Evolutionary conservation across 2,329 filamentous ascomycete genomes (phyloP), one percentile per base, ranked within the genome.

Genomic region (Myriosclerotinia curreyana): DNA sequence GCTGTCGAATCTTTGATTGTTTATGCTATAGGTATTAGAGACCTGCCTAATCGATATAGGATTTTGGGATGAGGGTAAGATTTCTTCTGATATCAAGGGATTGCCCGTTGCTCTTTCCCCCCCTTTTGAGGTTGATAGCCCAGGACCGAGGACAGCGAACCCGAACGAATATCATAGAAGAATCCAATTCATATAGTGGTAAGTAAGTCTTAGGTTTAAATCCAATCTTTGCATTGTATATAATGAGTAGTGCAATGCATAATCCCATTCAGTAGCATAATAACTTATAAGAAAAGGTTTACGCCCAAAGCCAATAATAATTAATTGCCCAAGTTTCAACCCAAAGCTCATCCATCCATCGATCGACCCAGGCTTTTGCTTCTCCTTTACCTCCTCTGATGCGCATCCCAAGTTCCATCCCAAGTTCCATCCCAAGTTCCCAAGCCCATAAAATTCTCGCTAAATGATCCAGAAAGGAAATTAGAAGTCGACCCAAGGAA

Each of bases 401-500:
- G 28, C 28, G 3, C 36, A 38, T 46, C 22, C 20, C 14, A 52
- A 55, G 28, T 3, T 31, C 3, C 28, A n/a, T n/a, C n/a, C n/a
- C n/a, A n/a, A n/a, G n/a, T n/a, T 38, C 36, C 36, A 38, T 46
- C 22, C 20, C 14, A 52, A 55, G 28, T 3, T 31, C 3, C 28
- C 2, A 31, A 31, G 28, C 42, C 56, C 70, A 54, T 66, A 64
- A 69, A 70, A 67, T 3, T 69, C 62, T 72, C 69, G 68, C 71
- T 71, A 71, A 67, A 65, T 66, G 68, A 66, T 25, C 58, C 28
- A 31, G 40, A 67, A 73, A 72, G 70, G 70, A 73, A 72, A 73
- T 73, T 73, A 25, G 28, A 38, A 8, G 12, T 36, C 46, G 44
- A 60, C 31, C 44, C 56, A 50, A n/a, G 31, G 11, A 49, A 50